These are phyloP conservation scores for Paramecium pentaurelia DNA, from an alignment of 73 alveolate genomes.

Conservation along the genomic window DNA sequence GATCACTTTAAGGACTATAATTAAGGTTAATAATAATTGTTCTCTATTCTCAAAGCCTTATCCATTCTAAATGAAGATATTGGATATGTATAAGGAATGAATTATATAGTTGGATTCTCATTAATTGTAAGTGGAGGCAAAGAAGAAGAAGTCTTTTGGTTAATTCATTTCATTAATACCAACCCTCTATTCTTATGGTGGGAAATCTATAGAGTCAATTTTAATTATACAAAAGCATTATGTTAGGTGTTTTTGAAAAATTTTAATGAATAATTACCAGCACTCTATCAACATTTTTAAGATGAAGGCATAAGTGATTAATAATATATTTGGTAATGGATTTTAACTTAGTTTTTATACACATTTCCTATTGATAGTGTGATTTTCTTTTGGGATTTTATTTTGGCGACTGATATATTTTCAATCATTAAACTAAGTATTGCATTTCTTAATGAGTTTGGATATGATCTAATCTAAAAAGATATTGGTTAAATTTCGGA, in stretches of 20 bases:
- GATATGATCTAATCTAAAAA: not conserved
- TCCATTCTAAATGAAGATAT: not conserved
- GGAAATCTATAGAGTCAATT: not conserved
- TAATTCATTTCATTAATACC: not conserved
- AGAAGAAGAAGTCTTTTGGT: constrained; percentile 39
- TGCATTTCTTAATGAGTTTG: not conserved
- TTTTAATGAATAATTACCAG: not conserved
- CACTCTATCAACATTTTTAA: not conserved
- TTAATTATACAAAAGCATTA: not conserved
- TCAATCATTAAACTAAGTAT: not conserved
- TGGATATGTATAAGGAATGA: constrained; percentile 42
- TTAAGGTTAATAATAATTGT: not conserved
- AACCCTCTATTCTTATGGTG: not conserved
- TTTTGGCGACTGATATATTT: constrained; percentile 6
- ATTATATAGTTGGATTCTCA: constrained; percentile 10
- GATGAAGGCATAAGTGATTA: not conserved
- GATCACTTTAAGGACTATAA: not conserved
- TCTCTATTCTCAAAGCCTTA: not conserved
- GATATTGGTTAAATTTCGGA: not conserved
- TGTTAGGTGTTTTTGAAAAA: not conserved
- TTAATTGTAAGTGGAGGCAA: constrained; percentile 18
- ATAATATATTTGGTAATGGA: constrained; percentile 12
- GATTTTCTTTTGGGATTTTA: constrained; percentile 19
- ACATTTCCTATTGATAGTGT: not conserved
- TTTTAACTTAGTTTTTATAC: not conserved